A percentile compares a stretch with the other conserved stretches of the same genome.
phyloP scores from a whole-genome alignment of 176 grass and related monocot genomes.

The Secale cereale region DNA sequence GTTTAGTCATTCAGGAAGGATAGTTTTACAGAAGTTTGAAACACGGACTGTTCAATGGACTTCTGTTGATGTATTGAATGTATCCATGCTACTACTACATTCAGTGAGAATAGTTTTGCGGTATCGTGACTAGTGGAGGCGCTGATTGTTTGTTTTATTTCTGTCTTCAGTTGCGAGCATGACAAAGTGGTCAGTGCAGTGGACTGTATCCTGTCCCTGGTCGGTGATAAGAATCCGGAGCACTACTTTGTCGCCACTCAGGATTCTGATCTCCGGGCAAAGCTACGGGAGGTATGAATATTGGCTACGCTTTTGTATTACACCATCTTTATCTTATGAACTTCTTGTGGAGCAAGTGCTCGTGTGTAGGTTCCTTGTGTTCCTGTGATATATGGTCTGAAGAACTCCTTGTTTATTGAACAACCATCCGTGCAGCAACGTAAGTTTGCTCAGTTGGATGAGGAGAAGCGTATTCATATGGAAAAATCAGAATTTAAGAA shows the following conservation, averaged over 20 bases:
- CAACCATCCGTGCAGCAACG: no score
- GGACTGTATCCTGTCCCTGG: conserved; percentile 54
- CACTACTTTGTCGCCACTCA: conserved; percentile 81
- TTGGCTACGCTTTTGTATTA: not conserved
- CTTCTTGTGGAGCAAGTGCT: not conserved
- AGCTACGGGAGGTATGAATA: conserved; percentile 51
- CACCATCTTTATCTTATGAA: not conserved
- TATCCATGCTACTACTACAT: not conserved
- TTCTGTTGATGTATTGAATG: no score
- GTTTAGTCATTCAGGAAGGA: no score
- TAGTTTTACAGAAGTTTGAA: no score
- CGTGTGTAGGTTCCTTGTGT: not conserved
- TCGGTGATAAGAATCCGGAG: conserved; percentile 62
- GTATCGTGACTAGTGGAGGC: not conserved
- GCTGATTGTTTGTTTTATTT: not conserved
- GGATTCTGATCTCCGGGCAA: conserved; percentile 56
- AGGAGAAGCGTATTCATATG: no score
- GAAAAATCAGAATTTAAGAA: no score
- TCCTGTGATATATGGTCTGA: no score
- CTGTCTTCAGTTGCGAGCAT: conserved; percentile 47
- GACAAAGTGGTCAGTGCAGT: conserved; percentile 64
- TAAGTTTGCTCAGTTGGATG: no score
- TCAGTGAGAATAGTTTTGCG: not conserved
- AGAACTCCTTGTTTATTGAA: no score
- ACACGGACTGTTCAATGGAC: no score